These are phyloP conservation scores for Claviceps spartinae DNA, from an alignment of 2,329 filamentous ascomycete genomes.

Conservation along the genomic window DNA sequence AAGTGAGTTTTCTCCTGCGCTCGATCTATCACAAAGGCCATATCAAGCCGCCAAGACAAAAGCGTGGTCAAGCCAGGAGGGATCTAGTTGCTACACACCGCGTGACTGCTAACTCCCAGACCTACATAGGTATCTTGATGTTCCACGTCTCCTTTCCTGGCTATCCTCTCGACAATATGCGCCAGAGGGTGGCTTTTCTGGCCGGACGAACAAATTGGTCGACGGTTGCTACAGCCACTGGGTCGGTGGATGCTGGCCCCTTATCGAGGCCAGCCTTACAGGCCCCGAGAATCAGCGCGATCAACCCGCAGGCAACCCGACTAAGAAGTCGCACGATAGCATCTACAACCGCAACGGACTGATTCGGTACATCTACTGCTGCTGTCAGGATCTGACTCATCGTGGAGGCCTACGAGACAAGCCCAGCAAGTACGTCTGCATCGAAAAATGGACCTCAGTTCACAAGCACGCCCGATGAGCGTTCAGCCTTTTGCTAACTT, in stretches of 20 bases:
- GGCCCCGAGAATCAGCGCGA: conserved; percentile 27
- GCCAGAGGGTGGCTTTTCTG: conserved; percentile 85
- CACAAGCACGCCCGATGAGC: neutral
- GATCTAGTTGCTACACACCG: neutral
- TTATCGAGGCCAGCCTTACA: conserved; percentile 67
- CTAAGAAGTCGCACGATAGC: conserved; percentile 24
- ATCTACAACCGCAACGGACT: conserved; percentile 76
- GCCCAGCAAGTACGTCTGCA: conserved; percentile 58
- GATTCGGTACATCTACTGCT: conserved; percentile 77
- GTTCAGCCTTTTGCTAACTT: neutral
- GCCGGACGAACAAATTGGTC: conserved; percentile 92
- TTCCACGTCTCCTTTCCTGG: conserved; percentile 70
- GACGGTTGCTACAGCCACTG: conserved; percentile 98
- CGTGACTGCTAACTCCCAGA: conserved; percentile 19
- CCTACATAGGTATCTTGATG: conserved; percentile 52
- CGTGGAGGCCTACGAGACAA: conserved; percentile 85
- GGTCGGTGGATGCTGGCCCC: conserved; percentile 88
- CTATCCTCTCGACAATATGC: conserved; percentile 78
- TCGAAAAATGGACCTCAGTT: neutral
- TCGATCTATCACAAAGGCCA: neutral
- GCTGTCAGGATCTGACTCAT: conserved; percentile 61
- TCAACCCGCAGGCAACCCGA: conserved; percentile 15
- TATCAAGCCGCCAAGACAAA: neutral
- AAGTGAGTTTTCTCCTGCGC: conserved; percentile 36
- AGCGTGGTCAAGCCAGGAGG: neutral